Evolutionary conservation across 805 yeast genomes (phyloP).

Genomic region (Pichia exigua): DNA sequence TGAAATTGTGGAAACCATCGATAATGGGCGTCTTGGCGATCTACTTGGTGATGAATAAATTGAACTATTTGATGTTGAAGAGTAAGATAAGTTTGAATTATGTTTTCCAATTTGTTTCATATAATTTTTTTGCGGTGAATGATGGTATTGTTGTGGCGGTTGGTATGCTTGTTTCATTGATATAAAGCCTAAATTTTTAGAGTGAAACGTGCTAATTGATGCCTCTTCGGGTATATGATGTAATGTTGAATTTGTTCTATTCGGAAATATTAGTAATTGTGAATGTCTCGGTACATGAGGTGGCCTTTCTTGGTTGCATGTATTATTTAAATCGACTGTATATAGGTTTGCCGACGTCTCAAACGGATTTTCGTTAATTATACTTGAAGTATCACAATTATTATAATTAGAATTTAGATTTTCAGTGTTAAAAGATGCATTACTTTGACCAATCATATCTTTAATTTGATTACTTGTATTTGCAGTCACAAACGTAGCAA

Average conservation of each 20-base stretch:
- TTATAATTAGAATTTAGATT: background rate
- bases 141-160: background rate
- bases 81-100: background rate
- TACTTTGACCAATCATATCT: background rate
- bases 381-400: background rate
- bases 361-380: slow-evolving; percentile 4
- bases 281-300: slow-evolving; percentile 13
- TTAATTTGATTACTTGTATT: background rate
- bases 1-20: background rate
- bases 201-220: slow-evolving; percentile 13
- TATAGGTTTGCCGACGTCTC: background rate
- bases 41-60: background rate
- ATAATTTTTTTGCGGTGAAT: slow-evolving; percentile 1
- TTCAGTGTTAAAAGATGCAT: background rate
- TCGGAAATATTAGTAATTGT: slow-evolving; percentile 4
- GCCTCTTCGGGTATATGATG: slow-evolving; percentile 16
- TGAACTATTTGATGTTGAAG: background rate
- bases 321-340: background rate
- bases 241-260: slow-evolving; percentile 10
- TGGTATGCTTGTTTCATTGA: slow-evolving; percentile 3
- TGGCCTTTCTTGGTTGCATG: background rate
- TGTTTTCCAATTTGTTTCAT: slow-evolving; percentile 1
- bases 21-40: slow-evolving; percentile 1
- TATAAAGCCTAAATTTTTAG: slow-evolving; percentile 6
- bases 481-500: slow-evolving; percentile 20